Base-by-base conservation (phyloP, 164 flowering plant genomes). In the Vitis riparia region DNA sequence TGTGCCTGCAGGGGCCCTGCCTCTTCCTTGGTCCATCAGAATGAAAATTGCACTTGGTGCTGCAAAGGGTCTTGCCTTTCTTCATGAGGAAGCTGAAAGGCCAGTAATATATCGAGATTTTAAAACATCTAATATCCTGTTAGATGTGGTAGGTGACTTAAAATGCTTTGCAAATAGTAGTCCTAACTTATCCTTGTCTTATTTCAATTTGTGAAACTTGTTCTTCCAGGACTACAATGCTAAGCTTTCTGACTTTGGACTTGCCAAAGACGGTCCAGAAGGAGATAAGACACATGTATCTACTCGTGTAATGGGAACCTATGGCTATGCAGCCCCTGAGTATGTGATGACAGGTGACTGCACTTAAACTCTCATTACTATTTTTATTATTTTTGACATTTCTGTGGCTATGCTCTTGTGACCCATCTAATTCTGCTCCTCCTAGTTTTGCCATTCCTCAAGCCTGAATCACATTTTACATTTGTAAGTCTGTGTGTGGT, bases 91-190 rank as follows among this genome's bases (percentile, higher is more conserved):
- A 68, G 82, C 82, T 55, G 80, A 80, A 53, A 72, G 75, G 63
- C 86, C 84, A 11, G 86, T 82, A 4, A 82, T 82, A 62, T 82
- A 80, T 70, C 72, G 86, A 53, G 86, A 82, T 73, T 80, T 83
- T 63, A 81, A 83, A 67, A 68, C 86, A 52, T 83, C 86, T 8
- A 83, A 83, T 73, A 81, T 83, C 58, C 69, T 83, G 37, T 64
- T 83, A 14, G 86, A 83, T 67, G 74, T 76, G 48, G 85, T 82
- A 59, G 6, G 77, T 70, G 37, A 55, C 63, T 59, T 12, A 15
- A 56, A 71, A 37, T 37, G 7, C 47, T 9, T 5, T 6, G 51
- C n/a, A 7, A 53, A 55, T 23, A 51, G 11, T 56, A n/a, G 47
- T 19, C 5, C 51, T 12, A 16, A 62, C 8, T 51, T 52, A 16